A percentile compares a stretch with the other conserved stretches of the same genome.
phyloP scores from a whole-genome alignment of 306 rosid species.

The Cucurbita pepo region DNA sequence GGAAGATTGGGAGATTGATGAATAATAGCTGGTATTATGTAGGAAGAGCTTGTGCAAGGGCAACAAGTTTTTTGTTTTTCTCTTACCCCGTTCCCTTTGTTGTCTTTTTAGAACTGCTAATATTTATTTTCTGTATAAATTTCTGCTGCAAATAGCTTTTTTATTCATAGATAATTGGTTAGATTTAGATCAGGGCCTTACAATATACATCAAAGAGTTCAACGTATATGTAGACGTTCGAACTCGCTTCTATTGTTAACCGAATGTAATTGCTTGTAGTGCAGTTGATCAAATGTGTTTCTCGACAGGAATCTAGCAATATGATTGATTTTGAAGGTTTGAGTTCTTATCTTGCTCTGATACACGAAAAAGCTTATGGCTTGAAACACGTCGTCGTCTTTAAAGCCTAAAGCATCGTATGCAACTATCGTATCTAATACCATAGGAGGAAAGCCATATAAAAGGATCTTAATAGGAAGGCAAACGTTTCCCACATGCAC shows the following conservation, averaged over 20 bases:
- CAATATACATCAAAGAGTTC: background rate
- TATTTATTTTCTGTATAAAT: background rate
- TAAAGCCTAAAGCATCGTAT: background rate
- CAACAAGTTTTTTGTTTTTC: background rate
- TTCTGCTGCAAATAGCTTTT: background rate
- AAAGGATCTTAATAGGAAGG: background rate
- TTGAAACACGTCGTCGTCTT: background rate
- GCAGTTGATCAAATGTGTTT: background rate
- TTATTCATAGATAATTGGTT: background rate
- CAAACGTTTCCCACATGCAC: background rate
- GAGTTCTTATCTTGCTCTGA: background rate
- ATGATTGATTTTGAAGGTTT: background rate
- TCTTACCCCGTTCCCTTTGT: no score
- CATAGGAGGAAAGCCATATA: background rate
- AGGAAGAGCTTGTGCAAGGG: background rate
- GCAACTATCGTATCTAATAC: background rate
- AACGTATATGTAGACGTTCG: background rate
- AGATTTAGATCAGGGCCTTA: background rate
- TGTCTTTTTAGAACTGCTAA: background rate
- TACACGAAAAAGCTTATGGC: background rate
- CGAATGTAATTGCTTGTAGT: background rate
- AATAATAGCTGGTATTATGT: background rate
- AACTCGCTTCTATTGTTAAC: background rate
- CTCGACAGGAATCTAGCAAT: background rate
- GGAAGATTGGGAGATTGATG: conserved; percentile 1